Base-by-base conservation (phyloP, 2,329 filamentous ascomycete species). In the Aspergillus quadricinctus region DNA sequence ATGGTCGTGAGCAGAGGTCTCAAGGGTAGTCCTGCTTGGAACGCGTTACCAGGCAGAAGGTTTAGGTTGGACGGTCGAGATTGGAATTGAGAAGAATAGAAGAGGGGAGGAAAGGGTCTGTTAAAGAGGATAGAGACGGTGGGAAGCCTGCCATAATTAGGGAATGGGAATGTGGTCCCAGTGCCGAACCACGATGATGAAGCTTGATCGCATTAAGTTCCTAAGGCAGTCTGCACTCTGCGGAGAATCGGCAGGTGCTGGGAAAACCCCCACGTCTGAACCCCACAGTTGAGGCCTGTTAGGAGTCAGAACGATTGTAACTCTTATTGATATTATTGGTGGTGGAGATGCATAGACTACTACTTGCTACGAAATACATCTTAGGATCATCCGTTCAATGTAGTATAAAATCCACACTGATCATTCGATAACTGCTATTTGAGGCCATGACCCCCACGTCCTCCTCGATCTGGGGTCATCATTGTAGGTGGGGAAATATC, bases 211-310 rank as follows among this genome's bases (percentile, higher is more conserved):
- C 21, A 50, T 41, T 46, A 41, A 17, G 23, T 29, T 35, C 31
- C 31, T 17, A 35, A 6, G 31, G 31, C 31, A 14, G 31, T 37
- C 31, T 37, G 6, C 31, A 37, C 14, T 37, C 31, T 37, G 6
- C 31, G 17, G 14, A 37, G 14, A 37, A 0, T 17, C 31, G 31
- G 31, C 19, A 6, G 50, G 31, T 37, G 31, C 5, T 19, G 40
- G 10, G 10, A 14, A 43, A 41, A 58, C 57, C 57, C 57, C 57
- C 57, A 59, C 57, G 57, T 46, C 21, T 11, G 48, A 50, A 56
- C 54, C 57, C 57, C 57, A 59, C 57, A 54, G 43, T 29, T 54
- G 57, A 52, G 56, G 56, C 50, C 50, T 25, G 14, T 19, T 8
- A 45, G 49, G 31, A 21, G 29, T 21, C 48, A 19, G 23, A 11